Evolutionary conservation across 768 basidiomycete genomes (phyloP).

Genomic region (Hirschioporus abietinus): DNA sequence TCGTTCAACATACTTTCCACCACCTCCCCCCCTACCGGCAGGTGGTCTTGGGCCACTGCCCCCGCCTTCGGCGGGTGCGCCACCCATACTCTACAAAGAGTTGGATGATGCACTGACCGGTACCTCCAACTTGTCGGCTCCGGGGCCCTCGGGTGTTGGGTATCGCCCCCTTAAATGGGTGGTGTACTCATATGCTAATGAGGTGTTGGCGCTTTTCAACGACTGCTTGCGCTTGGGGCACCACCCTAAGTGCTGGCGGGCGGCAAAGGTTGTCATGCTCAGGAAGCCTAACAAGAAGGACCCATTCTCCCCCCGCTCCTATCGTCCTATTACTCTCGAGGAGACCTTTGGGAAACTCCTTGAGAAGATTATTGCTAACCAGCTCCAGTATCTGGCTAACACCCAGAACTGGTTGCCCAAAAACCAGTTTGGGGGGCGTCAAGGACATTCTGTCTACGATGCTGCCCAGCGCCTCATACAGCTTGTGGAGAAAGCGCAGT

Average conservation of each 20-base stretch:
- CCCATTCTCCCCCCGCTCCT: constrained; percentile 19
- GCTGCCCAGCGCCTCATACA: neutral
- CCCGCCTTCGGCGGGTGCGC: neutral
- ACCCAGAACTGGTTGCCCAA: constrained; percentile 14
- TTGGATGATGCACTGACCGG: constrained; percentile 9
- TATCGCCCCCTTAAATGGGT: constrained; percentile 11
- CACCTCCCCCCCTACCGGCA: neutral
- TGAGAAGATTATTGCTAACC: constrained; percentile 16
- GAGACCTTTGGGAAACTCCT: constrained; percentile 19
- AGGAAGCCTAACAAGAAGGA: constrained; percentile 21
- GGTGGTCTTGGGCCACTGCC: neutral
- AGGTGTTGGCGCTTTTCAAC: constrained; percentile 8
- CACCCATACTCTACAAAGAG: constrained; percentile 6
- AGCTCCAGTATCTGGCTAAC: constrained; percentile 17
- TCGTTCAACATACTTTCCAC: neutral
- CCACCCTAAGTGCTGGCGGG: constrained; percentile 14
- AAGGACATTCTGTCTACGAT: constrained; percentile 10
- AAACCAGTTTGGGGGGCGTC: constrained; percentile 17
- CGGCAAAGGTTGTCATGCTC: constrained; percentile 15
- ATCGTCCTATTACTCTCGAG: constrained; percentile 22
- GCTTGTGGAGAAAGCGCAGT: neutral
- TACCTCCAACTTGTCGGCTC: constrained; percentile 13
- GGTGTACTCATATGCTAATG: neutral
- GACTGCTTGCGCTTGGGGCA: constrained; percentile 8
- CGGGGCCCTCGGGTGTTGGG: constrained; percentile 13